phyloP scores from a whole-genome alignment of 2,329 filamentous ascomycete genomes.

The Raffaelea arxii region DNA sequence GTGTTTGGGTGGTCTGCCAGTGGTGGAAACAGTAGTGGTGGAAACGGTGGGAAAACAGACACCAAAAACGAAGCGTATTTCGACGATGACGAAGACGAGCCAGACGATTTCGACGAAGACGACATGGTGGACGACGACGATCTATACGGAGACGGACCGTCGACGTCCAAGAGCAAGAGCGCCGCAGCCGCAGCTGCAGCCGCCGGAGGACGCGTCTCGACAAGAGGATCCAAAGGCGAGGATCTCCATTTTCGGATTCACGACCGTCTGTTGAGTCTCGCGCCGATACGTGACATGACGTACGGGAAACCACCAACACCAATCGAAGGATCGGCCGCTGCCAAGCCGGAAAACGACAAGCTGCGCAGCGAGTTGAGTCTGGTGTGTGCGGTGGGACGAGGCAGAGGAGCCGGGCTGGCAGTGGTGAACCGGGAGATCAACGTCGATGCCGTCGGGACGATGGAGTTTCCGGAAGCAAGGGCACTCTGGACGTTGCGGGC shows the following conservation, averaged over 20 bases:
- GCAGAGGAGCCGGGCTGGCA: conserved; percentile 59
- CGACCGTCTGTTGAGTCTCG: conserved; percentile 68
- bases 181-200: conserved; percentile 14
- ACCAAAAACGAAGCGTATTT: conserved; percentile 43
- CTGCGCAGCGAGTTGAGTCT: conserved; percentile 50
- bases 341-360: no score
- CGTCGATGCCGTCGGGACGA: conserved; percentile 58
- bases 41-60: conserved; percentile 49
- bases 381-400: conserved; percentile 52
- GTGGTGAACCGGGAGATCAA: conserved; percentile 71
- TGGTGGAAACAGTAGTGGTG: no score
- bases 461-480: conserved; percentile 62
- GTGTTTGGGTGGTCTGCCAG: conserved; percentile 75
- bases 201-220: neutral
- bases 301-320: conserved; percentile 47
- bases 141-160: conserved; percentile 51
- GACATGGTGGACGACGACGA: conserved; percentile 52
- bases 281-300: conserved; percentile 67
- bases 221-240: conserved; percentile 27
- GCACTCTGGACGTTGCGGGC: conserved; percentile 74
- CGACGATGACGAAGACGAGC: conserved; percentile 34
- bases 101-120: conserved; percentile 43
- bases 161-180: conserved; percentile 17
- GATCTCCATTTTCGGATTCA: conserved; percentile 67
- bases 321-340: conserved; percentile 34